phyloP scores from a whole-genome alignment of 176 grass and related monocot genomes.

The Melocanna baccifera region DNA sequence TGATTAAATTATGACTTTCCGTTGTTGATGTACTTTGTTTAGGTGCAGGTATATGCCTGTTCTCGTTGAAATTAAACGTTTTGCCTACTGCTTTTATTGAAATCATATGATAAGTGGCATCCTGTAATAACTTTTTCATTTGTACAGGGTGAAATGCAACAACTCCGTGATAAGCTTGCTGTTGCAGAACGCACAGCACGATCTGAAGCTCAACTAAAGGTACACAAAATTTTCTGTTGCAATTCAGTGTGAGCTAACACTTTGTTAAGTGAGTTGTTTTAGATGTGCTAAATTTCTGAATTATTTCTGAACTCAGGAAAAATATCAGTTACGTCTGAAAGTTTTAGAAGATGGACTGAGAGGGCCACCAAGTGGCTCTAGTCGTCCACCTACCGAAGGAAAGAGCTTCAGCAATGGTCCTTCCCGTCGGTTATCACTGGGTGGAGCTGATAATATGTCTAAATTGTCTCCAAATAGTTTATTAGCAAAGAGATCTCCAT shows the following conservation, averaged over 20 bases:
- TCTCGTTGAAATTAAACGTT: neutral
- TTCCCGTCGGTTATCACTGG: slow-evolving; percentile 83
- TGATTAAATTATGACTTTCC: slow-evolving; percentile 25
- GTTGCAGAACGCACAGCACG: slow-evolving; percentile 85
- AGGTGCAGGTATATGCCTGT: slow-evolving; percentile 2
- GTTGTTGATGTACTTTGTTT: slow-evolving; percentile 13
- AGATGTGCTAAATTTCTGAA: slow-evolving; percentile 16
- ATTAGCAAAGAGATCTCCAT: slow-evolving; percentile 80
- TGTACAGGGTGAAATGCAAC: slow-evolving; percentile 85
- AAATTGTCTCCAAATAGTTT: slow-evolving; percentile 78
- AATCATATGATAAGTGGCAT: neutral
- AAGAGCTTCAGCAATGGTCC: slow-evolving; percentile 80
- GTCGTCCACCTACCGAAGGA: slow-evolving; percentile 56
- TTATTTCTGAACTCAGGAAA: slow-evolving; percentile 59
- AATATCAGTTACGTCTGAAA: slow-evolving; percentile 88
- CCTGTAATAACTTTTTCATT: slow-evolving; percentile 15
- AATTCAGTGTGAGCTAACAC: slow-evolving; percentile 7
- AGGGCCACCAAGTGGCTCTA: slow-evolving; percentile 62
- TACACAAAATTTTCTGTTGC: slow-evolving; percentile 29
- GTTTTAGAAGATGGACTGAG: slow-evolving; percentile 97
- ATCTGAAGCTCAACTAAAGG: slow-evolving; percentile 93
- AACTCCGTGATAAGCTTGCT: slow-evolving; percentile 88
- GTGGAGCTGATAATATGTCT: slow-evolving; percentile 75
- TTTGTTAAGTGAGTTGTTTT: slow-evolving; percentile 16
- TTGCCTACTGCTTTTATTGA: neutral